Percentiles rank a stretch among this genome's conserved stretches.
These are phyloP conservation scores for Cystofilobasidium capitatum DNA, from an alignment of 768 basidiomycete genomes.

Conservation along the genomic window DNA sequence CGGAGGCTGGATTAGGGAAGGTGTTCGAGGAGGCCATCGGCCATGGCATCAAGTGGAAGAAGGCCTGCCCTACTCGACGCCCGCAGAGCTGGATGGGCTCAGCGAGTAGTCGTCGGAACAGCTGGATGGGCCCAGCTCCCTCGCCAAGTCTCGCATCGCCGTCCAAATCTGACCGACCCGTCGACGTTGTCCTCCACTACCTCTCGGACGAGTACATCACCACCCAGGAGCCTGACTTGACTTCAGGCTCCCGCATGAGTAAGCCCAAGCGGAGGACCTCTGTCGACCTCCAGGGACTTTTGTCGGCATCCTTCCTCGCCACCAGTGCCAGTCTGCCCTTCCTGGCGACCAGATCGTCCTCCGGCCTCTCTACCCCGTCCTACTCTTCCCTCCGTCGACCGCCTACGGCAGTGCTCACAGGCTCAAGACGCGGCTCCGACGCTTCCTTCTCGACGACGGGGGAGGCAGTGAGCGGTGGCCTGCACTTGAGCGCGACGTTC, in stretches of 20 bases:
- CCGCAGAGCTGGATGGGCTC: neutral
- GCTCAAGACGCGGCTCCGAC: neutral
- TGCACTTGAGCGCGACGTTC: no score
- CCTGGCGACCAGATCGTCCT: neutral
- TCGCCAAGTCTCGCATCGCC: no score
- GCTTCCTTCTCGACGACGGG: neutral
- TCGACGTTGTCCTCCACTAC: constrained; percentile 13
- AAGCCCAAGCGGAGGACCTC: neutral
- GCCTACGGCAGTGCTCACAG: neutral
- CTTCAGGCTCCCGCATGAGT: neutral
- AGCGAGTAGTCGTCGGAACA: neutral
- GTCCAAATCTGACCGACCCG: neutral
- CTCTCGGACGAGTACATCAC: neutral
- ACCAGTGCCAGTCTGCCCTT: neutral
- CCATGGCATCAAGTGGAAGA: constrained; percentile 1
- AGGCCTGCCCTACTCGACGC: neutral
- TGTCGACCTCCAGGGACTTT: neutral
- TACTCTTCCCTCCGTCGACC: neutral
- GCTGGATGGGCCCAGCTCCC: neutral
- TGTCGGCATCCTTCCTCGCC: constrained; percentile 3
- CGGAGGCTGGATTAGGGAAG: neutral
- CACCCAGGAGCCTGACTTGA: neutral
- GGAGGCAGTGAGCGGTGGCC: no score
- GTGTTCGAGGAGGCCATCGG: neutral
- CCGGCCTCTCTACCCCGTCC: neutral